Base-by-base conservation (phyloP, 176 grass and related monocot genomes). In the Calamus simplicifolius region DNA sequence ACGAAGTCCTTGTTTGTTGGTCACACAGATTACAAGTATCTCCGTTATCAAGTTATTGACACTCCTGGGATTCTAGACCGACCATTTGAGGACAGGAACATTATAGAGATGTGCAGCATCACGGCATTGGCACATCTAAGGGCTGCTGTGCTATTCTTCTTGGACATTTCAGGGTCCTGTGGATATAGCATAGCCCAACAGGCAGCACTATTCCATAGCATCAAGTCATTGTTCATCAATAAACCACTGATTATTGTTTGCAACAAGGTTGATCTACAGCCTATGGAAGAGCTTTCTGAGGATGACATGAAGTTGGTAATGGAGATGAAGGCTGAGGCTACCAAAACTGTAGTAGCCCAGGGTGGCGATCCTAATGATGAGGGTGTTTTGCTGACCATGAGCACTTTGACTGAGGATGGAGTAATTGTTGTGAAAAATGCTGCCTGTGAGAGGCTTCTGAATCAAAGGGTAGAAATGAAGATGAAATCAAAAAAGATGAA, bases 21-120 rank as follows among this genome's bases (percentile, higher is more conserved):
- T 29, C 87, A 90, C 71, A 85, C 87, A 6, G 87, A 90, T 80
- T 90, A 90, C 64, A 90, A 86, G 62, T 90, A 85, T 49, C 72
- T 90, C 27, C 71, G 79, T 6, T 90, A 90, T 72, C 87, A 90
- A 59, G 87, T 90, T 49, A 86, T 90, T 4, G 87, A 90, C 76
- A 90, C 87, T 51, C 87, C 87, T 18, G 87, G 87, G 29, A 90
- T 90, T 55, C 82, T 90, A 50, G 87, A 90, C 21, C 68, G 80
- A 3, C 80, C 80, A 2, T 68, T 82, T 48, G 80, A 82, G 25
- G 80, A 82, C 48, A 72, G 80, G 31, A 82, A 82, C 49, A 82
- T 82, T 50, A 82, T 82, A 62, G 80, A 82, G 54, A 82, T 82
- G 80, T 82, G 80, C 53, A 82, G 80, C 56, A 82, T 82, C 61